Evolutionary conservation across 1,284 basidiomycete genomes (phyloP).

Genomic region (Chalciporus sp.): DNA sequence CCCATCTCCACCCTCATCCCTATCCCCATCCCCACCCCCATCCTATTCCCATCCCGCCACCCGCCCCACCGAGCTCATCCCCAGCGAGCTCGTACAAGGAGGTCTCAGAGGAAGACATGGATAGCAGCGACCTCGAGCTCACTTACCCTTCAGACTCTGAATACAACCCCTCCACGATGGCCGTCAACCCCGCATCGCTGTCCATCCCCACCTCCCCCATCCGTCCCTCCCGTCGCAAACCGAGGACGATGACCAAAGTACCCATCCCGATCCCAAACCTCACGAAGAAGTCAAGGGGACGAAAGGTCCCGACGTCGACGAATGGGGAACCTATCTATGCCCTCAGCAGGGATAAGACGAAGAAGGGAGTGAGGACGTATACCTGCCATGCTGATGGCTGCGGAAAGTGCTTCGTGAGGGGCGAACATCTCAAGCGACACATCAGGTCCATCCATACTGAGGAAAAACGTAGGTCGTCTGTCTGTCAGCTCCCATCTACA

Average conservation of each 20-base stretch:
- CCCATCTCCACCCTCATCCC: not conserved
- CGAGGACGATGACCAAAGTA: slow-evolving; percentile 26
- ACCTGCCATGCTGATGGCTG: slow-evolving; percentile 55
- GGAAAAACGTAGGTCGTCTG: slow-evolving; percentile 57
- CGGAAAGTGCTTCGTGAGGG: slow-evolving; percentile 59
- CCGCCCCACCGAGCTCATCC: slow-evolving; percentile 6
- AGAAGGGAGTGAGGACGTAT: slow-evolving; percentile 46
- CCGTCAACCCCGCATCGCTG: slow-evolving; percentile 12
- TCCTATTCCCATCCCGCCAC: not conserved
- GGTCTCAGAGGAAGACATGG: slow-evolving; percentile 17
- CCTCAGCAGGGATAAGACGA: slow-evolving; percentile 30
- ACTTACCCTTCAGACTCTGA: slow-evolving; percentile 27
- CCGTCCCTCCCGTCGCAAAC: slow-evolving; percentile 23
- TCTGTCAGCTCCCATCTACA: too few species aligned
- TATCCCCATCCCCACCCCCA: not conserved
- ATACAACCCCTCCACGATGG: slow-evolving; percentile 17
- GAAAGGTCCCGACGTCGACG: slow-evolving; percentile 62
- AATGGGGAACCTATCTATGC: slow-evolving; percentile 26
- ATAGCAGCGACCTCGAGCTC: slow-evolving; percentile 20
- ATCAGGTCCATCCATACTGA: slow-evolving; percentile 68
- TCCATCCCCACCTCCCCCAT: not conserved
- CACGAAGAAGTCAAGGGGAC: slow-evolving; percentile 75
- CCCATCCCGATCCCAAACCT: slow-evolving; percentile 72
- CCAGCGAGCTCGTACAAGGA: slow-evolving; percentile 8
- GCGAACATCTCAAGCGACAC: slow-evolving; percentile 72